phyloP scores from a whole-genome alignment of 1,284 basidiomycete genomes.

The Sporisorium exsertum region DNA sequence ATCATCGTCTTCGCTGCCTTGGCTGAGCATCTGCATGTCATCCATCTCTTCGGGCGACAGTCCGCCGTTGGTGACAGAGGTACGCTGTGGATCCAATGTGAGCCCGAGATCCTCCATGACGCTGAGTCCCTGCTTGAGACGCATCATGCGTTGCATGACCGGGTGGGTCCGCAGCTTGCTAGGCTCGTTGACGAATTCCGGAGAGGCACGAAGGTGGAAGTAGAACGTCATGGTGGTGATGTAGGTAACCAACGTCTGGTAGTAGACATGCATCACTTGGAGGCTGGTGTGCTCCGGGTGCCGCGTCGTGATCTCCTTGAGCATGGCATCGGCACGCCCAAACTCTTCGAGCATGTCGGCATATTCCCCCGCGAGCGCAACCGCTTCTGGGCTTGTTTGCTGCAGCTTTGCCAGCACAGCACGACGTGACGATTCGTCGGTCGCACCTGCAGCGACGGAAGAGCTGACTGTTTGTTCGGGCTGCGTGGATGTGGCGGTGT shows the following conservation, averaged over 20 bases:
- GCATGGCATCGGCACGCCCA: constrained; percentile 73
- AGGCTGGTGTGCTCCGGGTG: constrained; percentile 73
- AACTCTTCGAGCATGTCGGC: constrained; percentile 73
- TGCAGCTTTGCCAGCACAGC: constrained; percentile 80
- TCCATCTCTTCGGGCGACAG: constrained; percentile 38
- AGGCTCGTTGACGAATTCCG: constrained; percentile 61
- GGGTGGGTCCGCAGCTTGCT: constrained; percentile 71
- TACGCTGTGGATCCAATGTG: constrained; percentile 40
- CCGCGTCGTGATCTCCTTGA: constrained; percentile 74
- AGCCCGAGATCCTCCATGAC: constrained; percentile 74
- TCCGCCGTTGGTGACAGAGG: constrained; percentile 19
- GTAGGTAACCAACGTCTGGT: constrained; percentile 85
- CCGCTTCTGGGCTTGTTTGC: constrained; percentile 80
- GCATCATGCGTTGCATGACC: constrained; percentile 82
- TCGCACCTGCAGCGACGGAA: not conserved
- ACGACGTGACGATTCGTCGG: constrained; percentile 22
- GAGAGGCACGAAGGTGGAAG: constrained; percentile 80
- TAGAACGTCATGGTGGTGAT: constrained; percentile 92
- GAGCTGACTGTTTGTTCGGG: not conserved
- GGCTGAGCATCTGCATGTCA: constrained; percentile 51
- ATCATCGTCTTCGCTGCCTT: constrained; percentile 57
- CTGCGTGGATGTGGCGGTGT: not conserved
- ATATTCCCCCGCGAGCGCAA: constrained; percentile 73
- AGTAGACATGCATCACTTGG: constrained; percentile 54
- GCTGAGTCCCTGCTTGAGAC: constrained; percentile 84